Percentiles rank a stretch among this genome's conserved stretches.
Evolutionary conservation across 148 eudicot genomes (phyloP).

Genomic region (Camellia granthamiana): DNA sequence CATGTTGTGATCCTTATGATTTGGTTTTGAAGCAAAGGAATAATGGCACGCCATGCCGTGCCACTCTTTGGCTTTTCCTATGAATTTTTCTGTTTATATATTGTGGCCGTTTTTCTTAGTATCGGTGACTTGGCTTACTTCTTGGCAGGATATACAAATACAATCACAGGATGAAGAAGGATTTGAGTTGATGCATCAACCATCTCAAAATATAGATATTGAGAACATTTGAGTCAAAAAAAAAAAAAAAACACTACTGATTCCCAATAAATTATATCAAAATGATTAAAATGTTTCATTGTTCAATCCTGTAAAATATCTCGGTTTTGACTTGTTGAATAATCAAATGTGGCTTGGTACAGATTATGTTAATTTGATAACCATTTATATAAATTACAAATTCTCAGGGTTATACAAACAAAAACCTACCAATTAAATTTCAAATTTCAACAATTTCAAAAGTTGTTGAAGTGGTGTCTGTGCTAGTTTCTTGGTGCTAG

Average conservation of each 20-base stretch:
- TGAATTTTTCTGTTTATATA: not conserved
- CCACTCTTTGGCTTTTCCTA: not conserved
- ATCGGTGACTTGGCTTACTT: not conserved
- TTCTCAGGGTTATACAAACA: no score
- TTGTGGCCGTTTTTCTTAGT: not conserved
- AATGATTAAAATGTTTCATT: no score
- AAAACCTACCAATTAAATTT: no score
- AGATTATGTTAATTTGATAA: not conserved
- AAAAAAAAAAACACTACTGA: not conserved
- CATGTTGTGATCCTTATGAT: not conserved
- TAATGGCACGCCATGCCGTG: no score
- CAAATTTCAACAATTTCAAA: no score
- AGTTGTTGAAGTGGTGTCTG: no score
- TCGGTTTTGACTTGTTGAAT: not conserved
- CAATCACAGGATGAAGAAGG: slow-evolving; percentile 43
- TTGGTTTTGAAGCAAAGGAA: not conserved
- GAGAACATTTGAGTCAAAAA: slow-evolving; percentile 23
- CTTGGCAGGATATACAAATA: slow-evolving; percentile 45
- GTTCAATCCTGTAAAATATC: not conserved
- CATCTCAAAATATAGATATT: slow-evolving; percentile 35
- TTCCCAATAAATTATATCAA: slow-evolving; percentile 9
- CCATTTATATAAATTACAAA: no score
- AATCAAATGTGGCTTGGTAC: not conserved
- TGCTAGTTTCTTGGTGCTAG: no score
- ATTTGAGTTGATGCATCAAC: slow-evolving; percentile 51